These are phyloP conservation scores for Scenedesmus sp. DNA, from an alignment of 163 green algal genomes.

Conservation along the genomic window DNA sequence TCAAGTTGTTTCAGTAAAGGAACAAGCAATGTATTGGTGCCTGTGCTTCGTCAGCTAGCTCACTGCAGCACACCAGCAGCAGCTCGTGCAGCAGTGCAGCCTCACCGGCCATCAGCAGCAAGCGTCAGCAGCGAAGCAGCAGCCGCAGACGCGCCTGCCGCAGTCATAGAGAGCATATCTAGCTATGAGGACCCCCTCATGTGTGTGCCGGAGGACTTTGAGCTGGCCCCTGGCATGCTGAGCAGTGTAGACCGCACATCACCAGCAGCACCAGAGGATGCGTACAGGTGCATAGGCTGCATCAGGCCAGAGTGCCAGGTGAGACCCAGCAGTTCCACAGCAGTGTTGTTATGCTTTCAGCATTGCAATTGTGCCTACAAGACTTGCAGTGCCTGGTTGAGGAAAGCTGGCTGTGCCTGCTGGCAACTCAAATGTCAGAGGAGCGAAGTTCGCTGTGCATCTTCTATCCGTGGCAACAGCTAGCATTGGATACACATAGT, in stretches of 20 bases:
- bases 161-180: background rate
- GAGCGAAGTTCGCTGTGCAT: background rate
- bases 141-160: background rate
- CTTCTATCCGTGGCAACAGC: background rate
- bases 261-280: slow-evolving; percentile 61
- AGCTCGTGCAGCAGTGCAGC: background rate
- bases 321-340: background rate
- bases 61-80: slow-evolving; percentile 29
- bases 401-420: background rate
- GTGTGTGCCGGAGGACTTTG: slow-evolving; percentile 77
- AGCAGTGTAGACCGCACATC: slow-evolving; percentile 68
- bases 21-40: background rate
- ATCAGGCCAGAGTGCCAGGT: slow-evolving; percentile 66
- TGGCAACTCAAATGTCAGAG: background rate
- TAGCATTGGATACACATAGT: background rate
- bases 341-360: too few relatives aligned
- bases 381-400: background rate
- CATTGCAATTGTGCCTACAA: too few relatives aligned
- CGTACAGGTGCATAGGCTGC: slow-evolving; percentile 86
- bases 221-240: slow-evolving; percentile 73
- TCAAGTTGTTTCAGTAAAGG: background rate
- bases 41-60: background rate
- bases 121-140: slow-evolving; percentile 33
- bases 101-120: slow-evolving; percentile 14
- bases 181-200: slow-evolving; percentile 46